Conservation (phyloP, 495 filamentous ascomycete species). For the Podospora appendiculata region DNA sequence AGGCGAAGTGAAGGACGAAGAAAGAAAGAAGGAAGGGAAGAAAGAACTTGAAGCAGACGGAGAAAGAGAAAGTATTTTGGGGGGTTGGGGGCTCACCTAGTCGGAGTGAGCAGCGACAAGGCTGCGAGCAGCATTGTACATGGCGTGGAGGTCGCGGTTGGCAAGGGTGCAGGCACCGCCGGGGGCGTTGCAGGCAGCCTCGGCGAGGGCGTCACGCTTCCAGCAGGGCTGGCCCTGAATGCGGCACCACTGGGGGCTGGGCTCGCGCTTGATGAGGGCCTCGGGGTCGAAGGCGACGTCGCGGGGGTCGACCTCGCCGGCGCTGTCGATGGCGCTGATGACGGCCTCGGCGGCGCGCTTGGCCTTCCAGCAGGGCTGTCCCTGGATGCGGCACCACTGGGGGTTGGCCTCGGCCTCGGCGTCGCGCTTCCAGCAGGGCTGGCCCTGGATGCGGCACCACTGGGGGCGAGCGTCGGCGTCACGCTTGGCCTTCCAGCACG, state of each 20-base stretch:
- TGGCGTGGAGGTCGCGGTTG: conserved; percentile 26
- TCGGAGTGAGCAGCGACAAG: conserved; percentile 18
- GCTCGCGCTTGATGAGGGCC: conserved; percentile 17
- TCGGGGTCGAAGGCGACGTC: conserved; percentile 11
- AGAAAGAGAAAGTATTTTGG: not conserved
- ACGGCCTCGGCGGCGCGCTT: conserved; percentile 29
- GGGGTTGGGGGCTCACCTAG: conserved; percentile 8
- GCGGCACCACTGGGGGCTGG: conserved; percentile 4
- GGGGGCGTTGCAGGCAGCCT: conserved; percentile 20
- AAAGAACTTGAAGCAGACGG: not conserved
- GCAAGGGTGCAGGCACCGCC: conserved; percentile 25
- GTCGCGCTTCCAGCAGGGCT: conserved; percentile 24
- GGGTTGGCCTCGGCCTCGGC: not conserved
- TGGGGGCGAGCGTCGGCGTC: not conserved
- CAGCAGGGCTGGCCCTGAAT: conserved; percentile 18
- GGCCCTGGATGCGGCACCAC: conserved; percentile 11
- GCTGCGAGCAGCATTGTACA: conserved; percentile 22
- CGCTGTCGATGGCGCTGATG: conserved; percentile 16
- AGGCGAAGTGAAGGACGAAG: too few relatives aligned
- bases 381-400: conserved; percentile 6
- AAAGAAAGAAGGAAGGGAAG: too few relatives aligned
- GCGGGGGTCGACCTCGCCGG: conserved; percentile 7
- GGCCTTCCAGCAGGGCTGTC: conserved; percentile 23
- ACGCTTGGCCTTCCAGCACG: conserved; percentile 24
- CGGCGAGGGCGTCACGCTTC: conserved; percentile 21